A percentile compares a stretch with the other conserved stretches of the same genome.
These are phyloP conservation scores for Tarenaya hassleriana DNA, from an alignment of 345 rosid species.

Conservation along the genomic window DNA sequence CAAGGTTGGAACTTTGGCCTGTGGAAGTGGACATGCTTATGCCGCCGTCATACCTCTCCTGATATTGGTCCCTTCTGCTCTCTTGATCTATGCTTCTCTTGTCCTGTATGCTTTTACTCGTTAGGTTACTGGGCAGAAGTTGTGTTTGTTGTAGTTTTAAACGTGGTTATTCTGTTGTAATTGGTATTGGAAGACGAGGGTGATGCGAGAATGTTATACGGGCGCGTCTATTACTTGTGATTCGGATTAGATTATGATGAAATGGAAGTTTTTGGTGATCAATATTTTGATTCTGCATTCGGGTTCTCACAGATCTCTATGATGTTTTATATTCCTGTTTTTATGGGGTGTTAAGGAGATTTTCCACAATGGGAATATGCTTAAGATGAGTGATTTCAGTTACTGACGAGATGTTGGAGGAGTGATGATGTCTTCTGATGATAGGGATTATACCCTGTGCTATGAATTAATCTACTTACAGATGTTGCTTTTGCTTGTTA, in stretches of 20 bases:
- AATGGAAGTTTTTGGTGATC: conserved; percentile 10
- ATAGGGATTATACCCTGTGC: not conserved
- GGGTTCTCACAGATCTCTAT: conserved; percentile 1
- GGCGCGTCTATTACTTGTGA: conserved; percentile 2
- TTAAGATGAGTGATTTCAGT: not conserved
- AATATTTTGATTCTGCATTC: conserved; percentile 22
- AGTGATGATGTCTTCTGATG: not conserved
- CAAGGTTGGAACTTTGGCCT: conserved; percentile 63
- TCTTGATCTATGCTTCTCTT: conserved; percentile 46
- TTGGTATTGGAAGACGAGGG: conserved; percentile 11
- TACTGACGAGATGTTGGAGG: not conserved
- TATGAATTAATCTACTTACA: conserved; percentile 17
- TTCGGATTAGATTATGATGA: conserved; percentile 9
- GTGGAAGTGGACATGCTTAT: conserved; percentile 52
- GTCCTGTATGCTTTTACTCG: conserved; percentile 66
- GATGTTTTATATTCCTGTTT: not conserved
- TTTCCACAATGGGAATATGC: not conserved
- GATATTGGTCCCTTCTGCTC: conserved; percentile 46
- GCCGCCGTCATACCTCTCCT: conserved; percentile 77
- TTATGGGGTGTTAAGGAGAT: not conserved
- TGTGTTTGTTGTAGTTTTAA: not conserved
- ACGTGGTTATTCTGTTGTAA: conserved; percentile 1
- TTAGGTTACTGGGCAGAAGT: conserved; percentile 6
- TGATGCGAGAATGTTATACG: conserved; percentile 4
- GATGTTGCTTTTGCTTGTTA: not conserved